Base-by-base conservation (phyloP, 768 basidiomycete genomes). In the Rhizopogon sp. region DNA sequence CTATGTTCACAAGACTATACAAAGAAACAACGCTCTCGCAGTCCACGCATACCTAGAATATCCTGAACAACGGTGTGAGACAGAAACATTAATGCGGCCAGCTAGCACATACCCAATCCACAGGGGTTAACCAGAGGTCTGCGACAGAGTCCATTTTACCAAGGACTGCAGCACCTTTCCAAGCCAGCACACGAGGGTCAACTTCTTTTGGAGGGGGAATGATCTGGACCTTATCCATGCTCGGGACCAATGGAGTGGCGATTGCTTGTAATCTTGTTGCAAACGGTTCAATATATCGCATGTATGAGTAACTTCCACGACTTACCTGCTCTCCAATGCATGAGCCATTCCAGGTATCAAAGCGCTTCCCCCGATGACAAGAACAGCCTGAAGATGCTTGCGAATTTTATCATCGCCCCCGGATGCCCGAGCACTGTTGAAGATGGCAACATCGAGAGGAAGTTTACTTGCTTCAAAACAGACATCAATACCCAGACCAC, bases 181-280 rank as follows among this genome's bases (percentile, higher is more conserved):
- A 99, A 14, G 85, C 85, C 33, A 98, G 79, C 39, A 93, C 85
- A 25, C 84, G 81, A 5, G 92, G 93, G 70, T 98, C 94, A 43
- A 98, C 82, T 57, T 93, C 92, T 67, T 94, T 89, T 1, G 95
- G 94, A 2, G 93, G 88, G n/a, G 93, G 91, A 44, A 98, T 89
- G 56, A 97, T 90, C 60, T 88, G 84, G 6, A 96, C 88, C 62
- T 88, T 90, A 65, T 90, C 87, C 84, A 94, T 91, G 64, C 85
- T 86, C 14, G 81, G 79, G 14, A 91, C 86, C 41, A 95, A 70
- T 5, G 90, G 88, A 8, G 87, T 90, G 9, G 89, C 88, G 53
- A 93, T 92, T 0, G 88, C 91, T 64, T 91, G 88, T 43, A 92
- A 64, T 62, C 89, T 49, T 88, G 52, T 35, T 50, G 53, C 52